A percentile compares a stretch with the other conserved stretches of the same genome.
Conservation (phyloP, 306 rosid genomes). For the Quercus gilva region DNA sequence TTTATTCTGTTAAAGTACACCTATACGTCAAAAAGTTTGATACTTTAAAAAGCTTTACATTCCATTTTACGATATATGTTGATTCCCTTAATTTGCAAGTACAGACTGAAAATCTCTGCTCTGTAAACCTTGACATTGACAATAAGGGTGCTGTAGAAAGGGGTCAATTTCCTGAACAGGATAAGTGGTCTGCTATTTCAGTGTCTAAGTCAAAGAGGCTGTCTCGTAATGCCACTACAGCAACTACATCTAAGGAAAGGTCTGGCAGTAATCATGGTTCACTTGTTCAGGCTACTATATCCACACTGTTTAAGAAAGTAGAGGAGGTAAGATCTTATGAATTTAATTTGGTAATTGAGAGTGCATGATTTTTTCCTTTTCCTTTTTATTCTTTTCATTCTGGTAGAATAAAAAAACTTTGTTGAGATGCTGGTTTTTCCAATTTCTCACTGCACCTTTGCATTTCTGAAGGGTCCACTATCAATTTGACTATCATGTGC, state of each 20-base stretch:
- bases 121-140: slow-evolving; percentile 14
- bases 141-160: slow-evolving; percentile 29
- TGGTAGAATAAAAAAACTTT: too few relatives aligned
- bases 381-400: neutral
- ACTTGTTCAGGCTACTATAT: slow-evolving; percentile 76
- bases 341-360: neutral
- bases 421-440: too few relatives aligned
- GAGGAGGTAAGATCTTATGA: slow-evolving; percentile 54
- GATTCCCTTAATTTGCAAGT: slow-evolving; percentile 26
- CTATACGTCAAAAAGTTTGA: too few relatives aligned
- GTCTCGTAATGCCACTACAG: slow-evolving; percentile 27
- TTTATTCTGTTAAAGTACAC: too few relatives aligned
- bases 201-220: slow-evolving; percentile 38
- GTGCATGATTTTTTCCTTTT: neutral
- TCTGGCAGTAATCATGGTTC: slow-evolving; percentile 36
- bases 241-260: slow-evolving; percentile 29
- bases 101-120: slow-evolving; percentile 28
- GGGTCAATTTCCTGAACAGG: slow-evolving; percentile 34
- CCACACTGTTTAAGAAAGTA: slow-evolving; percentile 78
- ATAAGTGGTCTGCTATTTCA: slow-evolving; percentile 32
- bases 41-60: too few relatives aligned
- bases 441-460: neutral
- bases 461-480: neutral
- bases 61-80: neutral
- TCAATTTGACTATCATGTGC: neutral